phyloP scores from a whole-genome alignment of 345 rosid species.

The Draba incana region DNA sequence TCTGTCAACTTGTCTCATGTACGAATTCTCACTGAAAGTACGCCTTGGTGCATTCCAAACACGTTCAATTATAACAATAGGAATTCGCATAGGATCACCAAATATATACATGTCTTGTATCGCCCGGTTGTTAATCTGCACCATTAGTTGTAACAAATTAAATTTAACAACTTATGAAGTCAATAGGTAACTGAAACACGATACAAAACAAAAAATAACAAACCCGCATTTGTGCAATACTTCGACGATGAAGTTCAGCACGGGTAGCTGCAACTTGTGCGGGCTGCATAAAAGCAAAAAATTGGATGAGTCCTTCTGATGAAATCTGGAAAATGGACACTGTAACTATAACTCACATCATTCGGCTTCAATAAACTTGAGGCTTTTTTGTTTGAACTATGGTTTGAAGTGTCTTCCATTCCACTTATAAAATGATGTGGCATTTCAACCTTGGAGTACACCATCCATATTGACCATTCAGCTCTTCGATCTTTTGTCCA shows the following conservation, averaged over 20 bases:
- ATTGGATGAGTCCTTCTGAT: conserved; percentile 14
- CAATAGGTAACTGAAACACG: conserved; percentile 17
- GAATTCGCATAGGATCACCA: conserved; percentile 81
- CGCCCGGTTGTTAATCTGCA: conserved; percentile 83
- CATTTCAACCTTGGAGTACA: conserved; percentile 96
- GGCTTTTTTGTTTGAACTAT: conserved; percentile 59
- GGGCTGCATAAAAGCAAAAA: conserved; percentile 60
- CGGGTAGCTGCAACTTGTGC: conserved; percentile 81
- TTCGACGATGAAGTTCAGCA: conserved; percentile 96
- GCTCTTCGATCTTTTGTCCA: conserved; percentile 91
- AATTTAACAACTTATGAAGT: not conserved
- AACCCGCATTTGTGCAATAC: conserved; percentile 98
- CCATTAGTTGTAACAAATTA: conserved; percentile 17
- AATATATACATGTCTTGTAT: conserved; percentile 94
- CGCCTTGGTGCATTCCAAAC: conserved; percentile 86
- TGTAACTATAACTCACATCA: conserved; percentile 56
- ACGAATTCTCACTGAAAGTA: conserved; percentile 74
- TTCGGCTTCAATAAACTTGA: conserved; percentile 65
- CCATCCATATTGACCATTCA: conserved; percentile 99
- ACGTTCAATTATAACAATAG: conserved; percentile 82
- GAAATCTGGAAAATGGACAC: conserved; percentile 1
- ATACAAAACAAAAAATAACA: conserved; percentile 25
- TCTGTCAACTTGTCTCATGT: conserved; percentile 64
- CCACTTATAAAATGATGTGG: conserved; percentile 91
- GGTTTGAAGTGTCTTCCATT: conserved; percentile 62